Evolutionary conservation across 192 early-diverging fungal genomes (phyloP), one percentile per base, ranked within the genome.

Genomic region (Rhizoclosmatium sp.): DNA sequence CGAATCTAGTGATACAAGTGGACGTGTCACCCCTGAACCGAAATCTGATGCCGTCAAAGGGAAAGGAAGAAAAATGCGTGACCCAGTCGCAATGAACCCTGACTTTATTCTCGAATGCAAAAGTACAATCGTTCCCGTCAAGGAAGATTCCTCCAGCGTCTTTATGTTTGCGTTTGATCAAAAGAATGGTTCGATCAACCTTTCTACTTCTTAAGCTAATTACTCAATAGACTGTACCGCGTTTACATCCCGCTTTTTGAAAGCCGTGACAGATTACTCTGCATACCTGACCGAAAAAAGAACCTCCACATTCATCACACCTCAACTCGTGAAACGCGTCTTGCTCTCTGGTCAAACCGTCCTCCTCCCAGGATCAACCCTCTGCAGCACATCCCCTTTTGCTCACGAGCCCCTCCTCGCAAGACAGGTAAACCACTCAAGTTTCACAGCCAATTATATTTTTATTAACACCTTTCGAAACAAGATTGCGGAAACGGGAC

Each of bases 311-410:
- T 76, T 47, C 47, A 3, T 23, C 21, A 10, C 10, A 66, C 75
- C 64, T 9, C 75, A 76, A 48, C 75, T 46, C 23, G 47, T 48
- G 4, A 21, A 47, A n/a, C 39, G 75, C 21, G 46, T 45, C 3
- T 62, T 76, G 5, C 75, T 76, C 45, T 71, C 75, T n/a, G 75
- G 75, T 23, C 75, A 76, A 23, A 60, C 61, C 10, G 60, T 76
- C 42, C 16, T 62, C 42, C 19, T 69, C 12, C 46, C 68, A 16
- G 68, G 68, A 42, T 21, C 39, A 16, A 47, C 14, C 46, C 14
- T n/a, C 4, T 31, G 31, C 31, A 31, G 31, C 31, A 45, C 48
- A n/a, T 69, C 68, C 16, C 68, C 68, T 21, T 69, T 69, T 51
- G 68, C 68, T 21, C 10, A 12, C n/a, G 48, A 69, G 41, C 16